Conservation (phyloP, 2,329 filamentous ascomycete species). For the Aspergillus proliferans region DNA sequence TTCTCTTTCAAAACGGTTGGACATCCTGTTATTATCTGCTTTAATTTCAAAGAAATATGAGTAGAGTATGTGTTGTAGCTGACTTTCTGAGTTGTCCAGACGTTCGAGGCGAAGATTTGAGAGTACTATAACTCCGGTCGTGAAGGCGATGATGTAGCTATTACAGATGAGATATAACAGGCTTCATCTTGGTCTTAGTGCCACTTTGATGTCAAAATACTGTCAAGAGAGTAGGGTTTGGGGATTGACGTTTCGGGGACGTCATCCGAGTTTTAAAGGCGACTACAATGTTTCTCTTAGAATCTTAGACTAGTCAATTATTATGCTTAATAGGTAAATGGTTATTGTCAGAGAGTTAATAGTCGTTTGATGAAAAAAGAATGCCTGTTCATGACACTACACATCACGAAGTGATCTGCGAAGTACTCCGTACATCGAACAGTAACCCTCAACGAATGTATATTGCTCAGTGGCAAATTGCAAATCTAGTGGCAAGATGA, state of each 20-base stretch:
- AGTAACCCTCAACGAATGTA: too few relatives aligned
- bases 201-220: not conserved
- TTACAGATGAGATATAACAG: not conserved
- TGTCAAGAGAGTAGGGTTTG: not conserved
- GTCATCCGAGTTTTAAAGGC: not conserved
- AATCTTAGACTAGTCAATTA: too few relatives aligned
- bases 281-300: too few relatives aligned
- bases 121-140: not conserved
- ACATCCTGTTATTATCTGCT: conserved; percentile 11
- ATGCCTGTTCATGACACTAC: too few relatives aligned
- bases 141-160: not conserved
- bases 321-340: too few relatives aligned
- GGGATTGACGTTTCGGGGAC: not conserved
- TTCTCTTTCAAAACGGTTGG: conserved; percentile 17
- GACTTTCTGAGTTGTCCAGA: not conserved
- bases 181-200: not conserved
- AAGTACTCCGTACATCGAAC: too few relatives aligned
- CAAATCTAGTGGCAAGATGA: conserved; percentile 2
- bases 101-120: not conserved
- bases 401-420: too few relatives aligned
- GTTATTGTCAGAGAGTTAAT: too few relatives aligned
- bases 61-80: not conserved
- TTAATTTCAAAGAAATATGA: not conserved
- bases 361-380: too few relatives aligned
- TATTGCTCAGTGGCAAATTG: too few relatives aligned